These are phyloP conservation scores for Tolypocladium inflatum DNA, from an alignment of 2,329 filamentous ascomycete genomes.

Conservation along the genomic window DNA sequence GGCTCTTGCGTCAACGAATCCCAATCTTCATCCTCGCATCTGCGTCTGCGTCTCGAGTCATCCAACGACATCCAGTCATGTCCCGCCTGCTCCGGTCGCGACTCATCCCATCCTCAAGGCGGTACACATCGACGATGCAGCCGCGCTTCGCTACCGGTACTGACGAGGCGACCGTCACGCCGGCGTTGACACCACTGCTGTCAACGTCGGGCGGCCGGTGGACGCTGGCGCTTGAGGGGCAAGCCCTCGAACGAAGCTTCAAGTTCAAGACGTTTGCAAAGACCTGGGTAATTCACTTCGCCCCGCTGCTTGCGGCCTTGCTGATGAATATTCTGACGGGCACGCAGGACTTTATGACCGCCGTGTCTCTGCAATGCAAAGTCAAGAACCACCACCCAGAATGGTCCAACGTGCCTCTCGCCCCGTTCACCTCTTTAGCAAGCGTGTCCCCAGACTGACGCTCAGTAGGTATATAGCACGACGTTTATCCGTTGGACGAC, in stretches of 20 bases:
- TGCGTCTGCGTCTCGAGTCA: not conserved
- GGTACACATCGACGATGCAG: slow-evolving; percentile 12
- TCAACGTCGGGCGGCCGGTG: slow-evolving; percentile 33
- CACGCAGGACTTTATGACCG: slow-evolving; percentile 67
- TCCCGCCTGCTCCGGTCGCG: slow-evolving; percentile 6
- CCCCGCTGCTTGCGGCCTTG: not conserved
- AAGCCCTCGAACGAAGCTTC: slow-evolving; percentile 50
- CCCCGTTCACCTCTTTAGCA: not conserved
- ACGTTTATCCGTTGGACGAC: slow-evolving; percentile 67
- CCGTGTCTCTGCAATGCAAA: slow-evolving; percentile 58
- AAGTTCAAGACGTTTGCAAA: slow-evolving; percentile 57
- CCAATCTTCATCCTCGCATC: not conserved
- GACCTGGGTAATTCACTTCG: slow-evolving; percentile 44
- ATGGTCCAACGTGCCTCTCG: slow-evolving; percentile 55
- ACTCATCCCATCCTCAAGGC: slow-evolving; percentile 2
- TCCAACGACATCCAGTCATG: slow-evolving; percentile 1
- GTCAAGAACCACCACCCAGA: slow-evolving; percentile 63
- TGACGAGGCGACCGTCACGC: slow-evolving; percentile 26
- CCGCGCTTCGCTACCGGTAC: slow-evolving; percentile 36
- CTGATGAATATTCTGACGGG: not conserved
- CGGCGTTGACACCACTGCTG: slow-evolving; percentile 30
- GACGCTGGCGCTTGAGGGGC: slow-evolving; percentile 38
- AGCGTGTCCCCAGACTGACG: not conserved
- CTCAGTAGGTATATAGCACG: slow-evolving; percentile 54
- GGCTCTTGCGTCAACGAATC: not conserved